Evolutionary conservation across 2,329 filamentous ascomycete species (phyloP).

Genomic region (Metarhizium humberi): DNA sequence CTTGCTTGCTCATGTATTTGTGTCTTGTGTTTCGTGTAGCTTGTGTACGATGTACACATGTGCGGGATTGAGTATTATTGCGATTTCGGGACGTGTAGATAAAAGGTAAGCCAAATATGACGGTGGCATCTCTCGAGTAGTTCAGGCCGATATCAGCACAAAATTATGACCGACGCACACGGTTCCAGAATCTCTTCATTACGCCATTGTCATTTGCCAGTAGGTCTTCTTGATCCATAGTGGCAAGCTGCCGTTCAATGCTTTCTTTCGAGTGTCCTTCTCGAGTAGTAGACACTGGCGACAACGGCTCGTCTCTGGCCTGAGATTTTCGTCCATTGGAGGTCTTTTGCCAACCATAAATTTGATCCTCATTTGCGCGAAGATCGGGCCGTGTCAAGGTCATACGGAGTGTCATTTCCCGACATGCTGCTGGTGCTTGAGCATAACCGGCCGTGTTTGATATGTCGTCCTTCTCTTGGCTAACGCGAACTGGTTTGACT

Average conservation of each 20-base stretch:
- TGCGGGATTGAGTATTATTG: too few species aligned
- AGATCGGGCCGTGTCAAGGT: constrained; percentile 86
- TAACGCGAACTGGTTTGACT: constrained; percentile 16
- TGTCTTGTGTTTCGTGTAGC: not conserved
- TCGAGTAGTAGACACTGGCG: constrained; percentile 20
- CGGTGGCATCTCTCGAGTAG: not conserved
- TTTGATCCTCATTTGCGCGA: constrained; percentile 61
- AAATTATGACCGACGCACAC: constrained; percentile 37
- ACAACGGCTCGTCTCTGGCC: constrained; percentile 22
- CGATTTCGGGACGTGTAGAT: not conserved
- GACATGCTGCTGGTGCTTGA: constrained; percentile 45
- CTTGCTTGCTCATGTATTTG: not conserved
- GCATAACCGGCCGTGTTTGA: constrained; percentile 31
- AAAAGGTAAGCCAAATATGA: not conserved
- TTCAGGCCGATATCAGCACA: not conserved
- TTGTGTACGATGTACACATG: too few species aligned
- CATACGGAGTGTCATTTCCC: constrained; percentile 96
- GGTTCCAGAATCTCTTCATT: constrained; percentile 57
- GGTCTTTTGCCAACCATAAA: constrained; percentile 57
- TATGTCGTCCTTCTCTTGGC: constrained; percentile 14
- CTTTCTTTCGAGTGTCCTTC: constrained; percentile 37
- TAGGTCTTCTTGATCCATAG: constrained; percentile 39
- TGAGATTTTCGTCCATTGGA: constrained; percentile 33
- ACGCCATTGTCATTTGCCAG: constrained; percentile 36
- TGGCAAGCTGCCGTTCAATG: constrained; percentile 43